Conservation (phyloP, 805 yeast species). For the Zygotorulaspora florentina region DNA sequence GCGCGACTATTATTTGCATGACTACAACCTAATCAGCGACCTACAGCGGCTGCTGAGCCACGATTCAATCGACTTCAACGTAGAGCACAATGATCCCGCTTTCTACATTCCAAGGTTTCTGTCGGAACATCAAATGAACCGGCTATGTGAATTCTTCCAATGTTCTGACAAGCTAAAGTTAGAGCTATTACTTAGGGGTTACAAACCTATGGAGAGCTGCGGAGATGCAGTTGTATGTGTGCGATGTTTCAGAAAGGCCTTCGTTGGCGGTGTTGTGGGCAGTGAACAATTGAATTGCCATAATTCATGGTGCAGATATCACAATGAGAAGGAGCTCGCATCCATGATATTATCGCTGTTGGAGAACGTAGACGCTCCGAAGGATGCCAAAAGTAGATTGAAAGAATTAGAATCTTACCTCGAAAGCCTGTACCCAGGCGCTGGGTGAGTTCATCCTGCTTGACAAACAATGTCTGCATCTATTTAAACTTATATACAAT, state of each 20-base stretch:
- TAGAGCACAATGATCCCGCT: not conserved
- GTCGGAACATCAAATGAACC: slow-evolving; percentile 1
- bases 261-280: slow-evolving; percentile 4
- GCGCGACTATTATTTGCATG: slow-evolving; percentile 14
- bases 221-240: slow-evolving; percentile 12
- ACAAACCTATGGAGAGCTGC: slow-evolving; percentile 2
- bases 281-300: slow-evolving; percentile 15
- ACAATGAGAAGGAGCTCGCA: slow-evolving; percentile 10
- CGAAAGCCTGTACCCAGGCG: slow-evolving; percentile 7
- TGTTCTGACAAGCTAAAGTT: slow-evolving; percentile 2
- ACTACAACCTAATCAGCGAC: slow-evolving; percentile 14
- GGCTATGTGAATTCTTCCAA: slow-evolving; percentile 3
- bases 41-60: slow-evolving; percentile 9
- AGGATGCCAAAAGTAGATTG: slow-evolving; percentile 3
- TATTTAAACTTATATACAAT: not conserved
- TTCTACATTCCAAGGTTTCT: not conserved
- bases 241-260: slow-evolving; percentile 18
- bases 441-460: no score
- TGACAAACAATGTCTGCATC: not conserved
- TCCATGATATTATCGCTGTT: slow-evolving; percentile 8
- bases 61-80: not conserved
- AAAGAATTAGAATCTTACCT: slow-evolving; percentile 9
- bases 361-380: not conserved
- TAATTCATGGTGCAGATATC: slow-evolving; percentile 23
- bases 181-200: slow-evolving; percentile 16